phyloP scores from a whole-genome alignment of 176 grass and related monocot genomes.

The Musa troglodytarum region DNA sequence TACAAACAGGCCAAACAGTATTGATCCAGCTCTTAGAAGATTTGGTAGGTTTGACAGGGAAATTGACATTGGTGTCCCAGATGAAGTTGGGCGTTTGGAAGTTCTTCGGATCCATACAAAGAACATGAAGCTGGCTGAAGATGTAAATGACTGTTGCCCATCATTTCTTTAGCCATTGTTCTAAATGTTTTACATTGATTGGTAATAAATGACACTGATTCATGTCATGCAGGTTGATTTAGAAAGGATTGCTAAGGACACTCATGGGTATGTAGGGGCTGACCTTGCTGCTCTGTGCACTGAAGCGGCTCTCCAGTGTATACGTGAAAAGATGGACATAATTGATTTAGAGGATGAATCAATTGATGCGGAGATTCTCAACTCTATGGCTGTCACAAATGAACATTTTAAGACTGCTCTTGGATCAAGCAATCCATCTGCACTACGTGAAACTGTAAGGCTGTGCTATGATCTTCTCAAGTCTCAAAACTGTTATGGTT shows the following conservation, averaged over 20 bases:
- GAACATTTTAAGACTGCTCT: conserved; percentile 24
- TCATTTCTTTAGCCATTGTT: too few relatives aligned
- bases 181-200: neutral
- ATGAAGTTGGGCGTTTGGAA: conserved; percentile 21
- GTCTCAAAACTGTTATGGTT: too few relatives aligned
- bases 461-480: neutral
- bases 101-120: conserved; percentile 21
- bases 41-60: conserved; percentile 21
- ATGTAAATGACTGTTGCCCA: neutral
- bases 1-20: conserved; percentile 21
- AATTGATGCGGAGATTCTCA: conserved; percentile 20
- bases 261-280: conserved; percentile 22
- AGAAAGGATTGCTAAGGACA: conserved; percentile 20
- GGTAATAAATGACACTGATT: neutral
- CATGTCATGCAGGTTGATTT: conserved; percentile 7
- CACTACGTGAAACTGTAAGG: conserved; percentile 18
- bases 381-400: conserved; percentile 20
- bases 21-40: conserved; percentile 24
- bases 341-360: conserved; percentile 23
- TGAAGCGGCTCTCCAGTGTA: conserved; percentile 18
- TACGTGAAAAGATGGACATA: conserved; percentile 23
- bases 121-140: conserved; percentile 23
- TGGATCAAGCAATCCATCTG: conserved; percentile 22
- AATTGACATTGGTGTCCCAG: conserved; percentile 24
- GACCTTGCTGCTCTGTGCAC: conserved; percentile 21